These are phyloP conservation scores for Aspergillus homomorphus DNA, from an alignment of 495 filamentous ascomycete species.

Conservation along the genomic window DNA sequence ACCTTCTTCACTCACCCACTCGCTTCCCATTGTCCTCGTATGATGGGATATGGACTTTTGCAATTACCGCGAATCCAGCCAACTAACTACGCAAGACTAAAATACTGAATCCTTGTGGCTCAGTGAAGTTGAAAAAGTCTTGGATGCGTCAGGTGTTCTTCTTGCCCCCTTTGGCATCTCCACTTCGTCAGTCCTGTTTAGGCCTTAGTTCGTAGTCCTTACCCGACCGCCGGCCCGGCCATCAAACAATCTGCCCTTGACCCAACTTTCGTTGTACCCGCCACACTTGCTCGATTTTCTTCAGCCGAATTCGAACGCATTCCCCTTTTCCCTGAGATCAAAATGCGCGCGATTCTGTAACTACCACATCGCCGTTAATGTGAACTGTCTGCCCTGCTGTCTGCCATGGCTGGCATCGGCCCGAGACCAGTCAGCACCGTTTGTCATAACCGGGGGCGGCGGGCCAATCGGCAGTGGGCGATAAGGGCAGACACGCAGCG, in stretches of 20 bases:
- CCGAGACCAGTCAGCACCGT: conserved; percentile 35
- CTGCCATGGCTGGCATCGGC: conserved; percentile 2
- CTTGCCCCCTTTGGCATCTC: neutral
- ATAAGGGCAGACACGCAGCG: conserved; percentile 28
- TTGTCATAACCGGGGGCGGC: conserved; percentile 28
- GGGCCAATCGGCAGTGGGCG: conserved; percentile 29
- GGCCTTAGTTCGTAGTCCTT: neutral
- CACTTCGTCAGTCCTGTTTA: too few species aligned
- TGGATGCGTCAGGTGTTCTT: neutral
- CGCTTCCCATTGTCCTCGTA: neutral
- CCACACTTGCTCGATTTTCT: neutral
- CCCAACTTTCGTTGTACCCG: neutral
- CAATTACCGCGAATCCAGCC: too few species aligned
- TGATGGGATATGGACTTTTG: neutral
- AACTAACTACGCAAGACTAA: too few species aligned
- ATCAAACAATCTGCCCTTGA: neutral
- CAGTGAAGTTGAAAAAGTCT: too few species aligned
- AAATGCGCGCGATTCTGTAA: neutral
- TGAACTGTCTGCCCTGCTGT: neutral
- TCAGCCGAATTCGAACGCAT: neutral
- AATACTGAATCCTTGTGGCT: too few species aligned
- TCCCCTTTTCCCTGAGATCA: neutral
- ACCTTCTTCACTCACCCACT: neutral
- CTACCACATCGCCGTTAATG: neutral
- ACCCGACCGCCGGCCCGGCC: neutral